A percentile compares a stretch with the other conserved stretches of the same genome.
phyloP scores from a whole-genome alignment of 305 asterid species.

The Rubia tinctorum region DNA sequence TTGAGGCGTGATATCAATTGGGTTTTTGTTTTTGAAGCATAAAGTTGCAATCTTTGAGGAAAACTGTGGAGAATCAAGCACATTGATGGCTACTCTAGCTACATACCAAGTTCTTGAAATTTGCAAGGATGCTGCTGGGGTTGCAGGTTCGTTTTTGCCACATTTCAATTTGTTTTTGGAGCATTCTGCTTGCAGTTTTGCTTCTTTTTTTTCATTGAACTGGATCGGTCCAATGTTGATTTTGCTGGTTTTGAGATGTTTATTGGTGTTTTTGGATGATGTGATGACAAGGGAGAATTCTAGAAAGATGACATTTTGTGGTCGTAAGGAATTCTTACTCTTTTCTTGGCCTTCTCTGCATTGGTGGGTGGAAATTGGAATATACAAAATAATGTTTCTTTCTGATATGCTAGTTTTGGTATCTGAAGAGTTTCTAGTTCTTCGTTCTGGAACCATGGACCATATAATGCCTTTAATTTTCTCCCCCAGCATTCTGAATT shows the following conservation, averaged over 20 bases:
- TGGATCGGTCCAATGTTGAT: not conserved
- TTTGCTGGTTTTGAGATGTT: not conserved
- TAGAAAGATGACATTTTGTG: not conserved
- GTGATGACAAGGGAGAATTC: not conserved
- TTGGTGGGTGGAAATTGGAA: conserved; percentile 3
- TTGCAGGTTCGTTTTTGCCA: conserved; percentile 35
- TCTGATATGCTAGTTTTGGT: not conserved
- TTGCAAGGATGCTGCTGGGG: conserved; percentile 56
- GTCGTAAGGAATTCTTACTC: not conserved
- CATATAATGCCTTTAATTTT: not conserved
- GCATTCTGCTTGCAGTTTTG: not conserved
- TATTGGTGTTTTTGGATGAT: not conserved
- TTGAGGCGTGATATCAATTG: conserved; percentile 1
- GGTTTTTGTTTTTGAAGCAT: not conserved
- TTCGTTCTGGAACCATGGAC: not conserved
- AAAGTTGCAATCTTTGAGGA: conserved; percentile 12
- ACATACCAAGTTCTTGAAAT: conserved; percentile 15
- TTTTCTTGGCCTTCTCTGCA: not conserved
- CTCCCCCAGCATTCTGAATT: not conserved
- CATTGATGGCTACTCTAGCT: conserved; percentile 22
- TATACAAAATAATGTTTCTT: not conserved
- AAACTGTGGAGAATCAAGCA: conserved; percentile 3
- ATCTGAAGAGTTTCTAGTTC: not conserved
- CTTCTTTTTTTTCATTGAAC: not conserved
- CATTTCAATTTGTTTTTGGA: not conserved